These are phyloP conservation scores for Biancaea sappan DNA, from an alignment of 306 rosid genomes.

Conservation along the genomic window DNA sequence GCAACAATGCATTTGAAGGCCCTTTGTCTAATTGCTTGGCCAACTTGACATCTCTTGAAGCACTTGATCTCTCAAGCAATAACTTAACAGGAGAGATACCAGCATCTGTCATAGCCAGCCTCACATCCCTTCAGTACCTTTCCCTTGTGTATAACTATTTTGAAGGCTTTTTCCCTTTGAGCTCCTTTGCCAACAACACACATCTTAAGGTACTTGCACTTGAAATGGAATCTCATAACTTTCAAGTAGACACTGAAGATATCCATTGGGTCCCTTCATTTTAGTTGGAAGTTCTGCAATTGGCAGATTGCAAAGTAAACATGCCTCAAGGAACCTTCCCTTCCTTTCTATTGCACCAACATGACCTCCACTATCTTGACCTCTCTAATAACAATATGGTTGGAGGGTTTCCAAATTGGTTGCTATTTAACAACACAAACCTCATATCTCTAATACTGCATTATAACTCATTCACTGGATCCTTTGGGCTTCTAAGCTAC, in stretches of 20 bases:
- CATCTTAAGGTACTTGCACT: background rate
- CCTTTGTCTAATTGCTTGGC: background rate
- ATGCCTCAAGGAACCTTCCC: background rate
- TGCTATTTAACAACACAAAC: background rate
- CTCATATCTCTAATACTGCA: background rate
- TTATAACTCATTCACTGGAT: too few species aligned
- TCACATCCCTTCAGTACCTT: constrained; percentile 1
- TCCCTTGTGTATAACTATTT: background rate
- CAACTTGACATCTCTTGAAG: constrained; percentile 4
- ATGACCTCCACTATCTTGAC: background rate
- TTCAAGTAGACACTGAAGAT: background rate
- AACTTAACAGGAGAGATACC: background rate
- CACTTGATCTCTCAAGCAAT: background rate
- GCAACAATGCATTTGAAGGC: background rate
- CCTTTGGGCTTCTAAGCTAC: too few species aligned
- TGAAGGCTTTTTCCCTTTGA: background rate
- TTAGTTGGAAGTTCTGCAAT: background rate
- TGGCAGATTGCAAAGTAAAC: background rate
- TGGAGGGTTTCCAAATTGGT: background rate
- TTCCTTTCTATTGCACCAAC: background rate
- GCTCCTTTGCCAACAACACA: background rate
- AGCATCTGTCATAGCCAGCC: background rate
- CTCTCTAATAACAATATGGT: background rate
- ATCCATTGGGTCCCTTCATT: background rate
- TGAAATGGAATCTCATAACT: background rate